Evolutionary conservation across 1,139 yeast genomes (phyloP).

Genomic region (Kodamaea sp.): DNA sequence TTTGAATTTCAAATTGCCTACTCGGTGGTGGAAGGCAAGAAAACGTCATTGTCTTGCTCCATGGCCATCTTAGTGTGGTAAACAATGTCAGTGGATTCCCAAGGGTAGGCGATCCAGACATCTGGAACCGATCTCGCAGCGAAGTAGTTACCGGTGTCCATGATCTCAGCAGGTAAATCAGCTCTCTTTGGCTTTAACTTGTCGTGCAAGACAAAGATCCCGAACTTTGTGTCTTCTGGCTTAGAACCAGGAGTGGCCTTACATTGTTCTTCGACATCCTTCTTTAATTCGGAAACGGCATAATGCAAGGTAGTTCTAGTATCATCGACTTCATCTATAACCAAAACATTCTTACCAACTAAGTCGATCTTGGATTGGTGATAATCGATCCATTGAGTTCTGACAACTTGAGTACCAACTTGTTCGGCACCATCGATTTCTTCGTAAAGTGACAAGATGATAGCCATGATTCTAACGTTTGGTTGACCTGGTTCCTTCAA

Average conservation of each 20-base stretch:
- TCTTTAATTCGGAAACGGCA: conserved; percentile 81
- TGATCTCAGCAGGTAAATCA: conserved; percentile 60
- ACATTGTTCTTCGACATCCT: conserved; percentile 58
- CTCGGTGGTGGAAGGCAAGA: conserved; percentile 36
- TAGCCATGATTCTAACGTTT: conserved; percentile 90
- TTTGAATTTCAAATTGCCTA: conserved; percentile 3
- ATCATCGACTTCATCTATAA: conserved; percentile 94
- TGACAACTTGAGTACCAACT: conserved; percentile 79
- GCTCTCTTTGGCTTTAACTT: conserved; percentile 88
- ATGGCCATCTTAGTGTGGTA: conserved; percentile 78
- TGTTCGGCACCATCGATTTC: conserved; percentile 67
- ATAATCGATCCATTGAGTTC: conserved; percentile 96
- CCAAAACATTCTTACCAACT: conserved; percentile 76
- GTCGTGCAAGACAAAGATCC: conserved; percentile 90
- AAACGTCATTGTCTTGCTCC: conserved; percentile 62
- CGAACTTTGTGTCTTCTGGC: conserved; percentile 64
- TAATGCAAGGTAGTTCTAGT: conserved; percentile 93
- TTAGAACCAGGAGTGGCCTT: conserved; percentile 19
- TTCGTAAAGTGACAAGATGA: conserved; percentile 86
- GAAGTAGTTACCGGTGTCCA: conserved; percentile 67
- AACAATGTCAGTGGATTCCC: conserved; percentile 93
- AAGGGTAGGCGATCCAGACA: conserved; percentile 95
- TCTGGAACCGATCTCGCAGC: conserved; percentile 93
- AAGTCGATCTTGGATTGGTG: conserved; percentile 49
- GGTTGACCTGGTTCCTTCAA: conserved; percentile 82